Evolutionary conservation across 169 alveolate genomes (phyloP).

Genomic region (Plasmodium gallinaceum): DNA sequence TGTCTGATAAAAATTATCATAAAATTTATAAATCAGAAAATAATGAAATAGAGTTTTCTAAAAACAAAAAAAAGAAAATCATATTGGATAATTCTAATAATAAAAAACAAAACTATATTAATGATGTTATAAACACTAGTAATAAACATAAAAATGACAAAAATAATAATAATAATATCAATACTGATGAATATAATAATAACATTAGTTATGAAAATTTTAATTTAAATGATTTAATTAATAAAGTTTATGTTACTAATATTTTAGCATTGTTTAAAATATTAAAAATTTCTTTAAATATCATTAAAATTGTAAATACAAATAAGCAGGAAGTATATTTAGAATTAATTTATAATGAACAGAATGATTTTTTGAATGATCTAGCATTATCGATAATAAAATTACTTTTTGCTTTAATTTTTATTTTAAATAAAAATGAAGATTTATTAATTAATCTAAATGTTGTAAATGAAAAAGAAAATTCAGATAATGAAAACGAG

Average conservation of each 20-base stretch:
- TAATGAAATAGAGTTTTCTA: neutral
- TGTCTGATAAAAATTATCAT: neutral
- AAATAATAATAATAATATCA: neutral
- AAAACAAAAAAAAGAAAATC: neutral
- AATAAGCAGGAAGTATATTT: constrained; percentile 51
- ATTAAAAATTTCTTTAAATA: constrained; percentile 53
- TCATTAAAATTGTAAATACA: constrained; percentile 42
- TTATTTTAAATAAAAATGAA: constrained; percentile 62
- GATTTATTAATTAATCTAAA: constrained; percentile 20
- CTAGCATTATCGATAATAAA: constrained; percentile 30
- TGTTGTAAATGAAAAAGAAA: constrained; percentile 28
- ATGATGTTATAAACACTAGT: neutral
- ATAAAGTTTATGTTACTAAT: constrained; percentile 44
- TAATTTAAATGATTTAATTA: constrained; percentile 20
- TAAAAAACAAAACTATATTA: neutral
- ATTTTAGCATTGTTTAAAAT: constrained; percentile 54
- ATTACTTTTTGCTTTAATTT: constrained; percentile 36
- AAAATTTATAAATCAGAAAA: neutral
- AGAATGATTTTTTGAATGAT: constrained; percentile 22
- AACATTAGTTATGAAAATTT: neutral
- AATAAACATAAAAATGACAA: neutral
- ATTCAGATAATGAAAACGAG: constrained; percentile 35
- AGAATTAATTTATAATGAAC: constrained; percentile 32
- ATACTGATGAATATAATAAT: neutral
- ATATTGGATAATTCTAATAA: neutral